Percentiles rank a stretch among this genome's conserved stretches.
Conservation (phyloP, 768 basidiomycete genomes). For the Goffeauzyma gilvescens region DNA sequence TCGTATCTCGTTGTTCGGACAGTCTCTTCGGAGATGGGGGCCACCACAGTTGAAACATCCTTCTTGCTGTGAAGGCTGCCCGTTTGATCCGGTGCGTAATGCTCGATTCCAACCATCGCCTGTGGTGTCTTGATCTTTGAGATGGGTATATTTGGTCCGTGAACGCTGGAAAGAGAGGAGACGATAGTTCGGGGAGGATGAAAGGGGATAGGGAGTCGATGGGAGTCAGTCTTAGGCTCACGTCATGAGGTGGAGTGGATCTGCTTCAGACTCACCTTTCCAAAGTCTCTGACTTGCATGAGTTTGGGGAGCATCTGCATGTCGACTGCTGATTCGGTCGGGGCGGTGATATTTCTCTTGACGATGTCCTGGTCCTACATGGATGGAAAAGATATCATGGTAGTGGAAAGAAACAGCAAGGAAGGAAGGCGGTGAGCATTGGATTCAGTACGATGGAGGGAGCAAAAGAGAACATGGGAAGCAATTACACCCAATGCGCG, state of each 20-base stretch:
- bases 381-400: neutral
- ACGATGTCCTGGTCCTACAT: constrained; percentile 70
- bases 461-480: too few species aligned
- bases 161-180: neutral
- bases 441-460: neutral
- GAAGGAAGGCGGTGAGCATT: neutral
- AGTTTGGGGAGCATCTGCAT: constrained; percentile 75
- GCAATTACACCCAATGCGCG: neutral
- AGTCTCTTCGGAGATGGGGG: constrained; percentile 44
- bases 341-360: constrained; percentile 64
- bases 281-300: constrained; percentile 89
- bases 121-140: constrained; percentile 86
- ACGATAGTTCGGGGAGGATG: neutral
- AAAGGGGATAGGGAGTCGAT: neutral
- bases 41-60: constrained; percentile 92
- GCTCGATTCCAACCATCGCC: constrained; percentile 25
- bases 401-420: neutral
- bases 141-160: constrained; percentile 86
- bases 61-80: constrained; percentile 31
- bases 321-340: constrained; percentile 72
- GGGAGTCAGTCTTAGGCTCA: neutral
- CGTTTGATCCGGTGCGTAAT: constrained; percentile 15
- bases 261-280: constrained; percentile 20
- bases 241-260: constrained; percentile 1
- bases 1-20: constrained; percentile 24